Conservation (phyloP, 2,329 filamentous ascomycete genomes). For the Gaeumannomyces tritici region DNA sequence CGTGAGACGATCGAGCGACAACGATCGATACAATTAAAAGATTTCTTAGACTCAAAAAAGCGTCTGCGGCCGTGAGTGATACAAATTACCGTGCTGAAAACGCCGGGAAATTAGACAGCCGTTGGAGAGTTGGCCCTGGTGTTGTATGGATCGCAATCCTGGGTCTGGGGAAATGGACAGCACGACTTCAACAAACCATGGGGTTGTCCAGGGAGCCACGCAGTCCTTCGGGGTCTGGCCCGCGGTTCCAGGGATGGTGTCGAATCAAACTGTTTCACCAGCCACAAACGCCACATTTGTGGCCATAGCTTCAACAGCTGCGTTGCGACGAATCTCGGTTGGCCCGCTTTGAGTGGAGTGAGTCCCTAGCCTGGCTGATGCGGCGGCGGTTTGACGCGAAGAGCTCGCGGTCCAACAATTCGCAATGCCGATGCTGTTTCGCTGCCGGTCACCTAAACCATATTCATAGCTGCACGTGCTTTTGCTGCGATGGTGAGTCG, state of each 20-base stretch:
- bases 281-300: neutral
- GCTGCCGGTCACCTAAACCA: too few relatives aligned
- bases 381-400: neutral
- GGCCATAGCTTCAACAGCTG: neutral
- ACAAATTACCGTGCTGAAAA: neutral
- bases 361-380: too few relatives aligned
- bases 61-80: too few relatives aligned
- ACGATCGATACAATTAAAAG: neutral
- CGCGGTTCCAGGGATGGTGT: too few relatives aligned
- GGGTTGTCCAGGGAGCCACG: constrained; percentile 2
- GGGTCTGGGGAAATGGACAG: constrained; percentile 4
- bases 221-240: neutral
- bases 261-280: neutral
- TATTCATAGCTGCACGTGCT: neutral
- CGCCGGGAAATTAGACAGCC: neutral
- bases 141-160: neutral
- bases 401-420: neutral
- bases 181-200: neutral
- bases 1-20: neutral
- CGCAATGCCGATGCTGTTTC: neutral
- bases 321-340: neutral
- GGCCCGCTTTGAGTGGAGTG: neutral
- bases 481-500: neutral
- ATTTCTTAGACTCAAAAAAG: neutral
- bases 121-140: neutral